These are phyloP conservation scores for Nemania sp. DNA, from an alignment of 2,329 filamentous ascomycete genomes.

Conservation along the genomic window DNA sequence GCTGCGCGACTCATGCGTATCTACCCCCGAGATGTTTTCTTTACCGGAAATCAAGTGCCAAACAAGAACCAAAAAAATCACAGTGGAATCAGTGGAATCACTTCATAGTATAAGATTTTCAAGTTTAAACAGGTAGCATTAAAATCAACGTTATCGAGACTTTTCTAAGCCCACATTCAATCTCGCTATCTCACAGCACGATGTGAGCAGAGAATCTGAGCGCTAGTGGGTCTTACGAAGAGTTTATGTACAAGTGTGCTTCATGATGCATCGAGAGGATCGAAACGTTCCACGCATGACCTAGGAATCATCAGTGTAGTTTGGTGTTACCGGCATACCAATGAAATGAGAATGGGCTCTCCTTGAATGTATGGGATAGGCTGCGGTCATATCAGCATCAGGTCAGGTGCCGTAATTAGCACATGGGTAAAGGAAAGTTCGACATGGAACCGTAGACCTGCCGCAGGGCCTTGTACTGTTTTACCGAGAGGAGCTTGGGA, in stretches of 20 bases:
- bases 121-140: not conserved
- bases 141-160: not conserved
- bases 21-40: not conserved
- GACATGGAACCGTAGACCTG: constrained; percentile 27
- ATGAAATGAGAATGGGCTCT: constrained; percentile 11
- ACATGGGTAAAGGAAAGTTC: constrained; percentile 27
- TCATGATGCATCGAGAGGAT: constrained; percentile 4
- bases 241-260: constrained; percentile 21
- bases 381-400: constrained; percentile 38
- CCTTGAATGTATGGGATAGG: constrained; percentile 21
- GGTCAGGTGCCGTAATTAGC: constrained; percentile 31
- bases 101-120: not conserved
- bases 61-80: not conserved
- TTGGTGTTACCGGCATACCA: constrained; percentile 31
- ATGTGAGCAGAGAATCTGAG: constrained; percentile 9
- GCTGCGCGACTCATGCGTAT: not conserved
- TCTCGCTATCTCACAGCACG: constrained; percentile 10
- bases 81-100: not conserved
- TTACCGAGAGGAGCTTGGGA: constrained; percentile 26
- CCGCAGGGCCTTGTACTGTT: constrained; percentile 27
- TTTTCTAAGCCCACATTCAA: not conserved
- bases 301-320: constrained; percentile 28
- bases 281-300: constrained; percentile 4
- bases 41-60: too few species aligned
- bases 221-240: constrained; percentile 12